phyloP scores from a whole-genome alignment of 495 filamentous ascomycete species.

The Penicillium canescens region DNA sequence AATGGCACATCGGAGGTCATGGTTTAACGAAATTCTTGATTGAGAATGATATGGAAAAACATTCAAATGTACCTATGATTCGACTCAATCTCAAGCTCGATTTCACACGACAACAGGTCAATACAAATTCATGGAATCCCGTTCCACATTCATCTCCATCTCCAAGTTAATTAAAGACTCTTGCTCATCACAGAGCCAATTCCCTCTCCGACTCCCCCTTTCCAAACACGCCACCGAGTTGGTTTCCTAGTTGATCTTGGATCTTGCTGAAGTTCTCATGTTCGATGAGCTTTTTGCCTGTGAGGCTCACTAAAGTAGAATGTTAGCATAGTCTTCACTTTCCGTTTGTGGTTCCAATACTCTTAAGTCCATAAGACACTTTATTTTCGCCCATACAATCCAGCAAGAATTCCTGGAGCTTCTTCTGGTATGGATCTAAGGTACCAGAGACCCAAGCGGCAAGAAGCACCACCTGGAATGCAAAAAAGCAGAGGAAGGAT shows the following conservation, averaged over 20 bases:
- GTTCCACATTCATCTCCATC: too few species aligned
- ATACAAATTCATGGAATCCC: too few species aligned
- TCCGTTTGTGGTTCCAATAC: constrained; percentile 12
- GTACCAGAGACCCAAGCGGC: constrained; percentile 36
- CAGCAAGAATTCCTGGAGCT: constrained; percentile 46
- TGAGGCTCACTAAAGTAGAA: constrained; percentile 21
- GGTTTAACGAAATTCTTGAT: too few species aligned
- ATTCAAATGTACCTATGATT: too few species aligned
- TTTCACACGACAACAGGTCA: background rate
- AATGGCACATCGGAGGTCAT: too few species aligned
- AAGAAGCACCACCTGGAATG: constrained; percentile 21
- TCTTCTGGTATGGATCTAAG: constrained; percentile 37
- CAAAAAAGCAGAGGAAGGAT: constrained; percentile 25
- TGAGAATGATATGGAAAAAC: too few species aligned
- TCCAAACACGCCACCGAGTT: constrained; percentile 25
- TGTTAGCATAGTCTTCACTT: background rate
- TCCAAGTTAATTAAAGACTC: constrained; percentile 6
- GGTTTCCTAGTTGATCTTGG: constrained; percentile 32
- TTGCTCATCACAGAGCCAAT: constrained; percentile 27
- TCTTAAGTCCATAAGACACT: constrained; percentile 38
- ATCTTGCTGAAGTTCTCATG: constrained; percentile 37
- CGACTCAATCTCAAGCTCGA: too few species aligned
- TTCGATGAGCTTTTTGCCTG: constrained; percentile 33
- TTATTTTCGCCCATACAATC: constrained; percentile 57
- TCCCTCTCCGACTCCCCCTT: constrained; percentile 24